Evolutionary conservation across 345 rosid species (phyloP).

Genomic region (Triadica sebifera): DNA sequence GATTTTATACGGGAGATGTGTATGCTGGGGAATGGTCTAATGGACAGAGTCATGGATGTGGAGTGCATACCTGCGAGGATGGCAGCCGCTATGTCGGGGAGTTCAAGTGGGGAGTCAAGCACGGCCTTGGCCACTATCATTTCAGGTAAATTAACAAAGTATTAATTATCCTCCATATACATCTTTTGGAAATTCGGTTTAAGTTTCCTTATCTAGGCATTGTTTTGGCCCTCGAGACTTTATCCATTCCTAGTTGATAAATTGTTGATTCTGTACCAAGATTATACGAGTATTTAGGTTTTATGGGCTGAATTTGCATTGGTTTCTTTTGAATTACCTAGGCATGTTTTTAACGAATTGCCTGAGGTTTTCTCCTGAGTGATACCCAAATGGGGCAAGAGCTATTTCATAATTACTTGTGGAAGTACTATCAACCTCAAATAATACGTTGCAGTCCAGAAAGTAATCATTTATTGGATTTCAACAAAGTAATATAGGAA

Average conservation of each 20-base stretch:
- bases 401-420: not conserved
- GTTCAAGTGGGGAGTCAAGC: constrained; percentile 96
- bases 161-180: not conserved
- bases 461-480: no score
- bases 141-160: constrained; percentile 55
- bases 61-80: constrained; percentile 93
- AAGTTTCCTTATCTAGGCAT: not conserved
- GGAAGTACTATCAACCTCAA: not conserved
- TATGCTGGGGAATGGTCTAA: constrained; percentile 96
- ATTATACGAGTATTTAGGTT: not conserved
- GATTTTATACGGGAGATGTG: constrained; percentile 92
- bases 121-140: constrained; percentile 92
- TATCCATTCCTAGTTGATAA: not conserved
- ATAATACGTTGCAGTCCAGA: not conserved
- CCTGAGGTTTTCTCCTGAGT: not conserved
- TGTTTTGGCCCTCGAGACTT: not conserved
- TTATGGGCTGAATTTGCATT: not conserved
- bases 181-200: not conserved
- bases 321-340: not conserved
- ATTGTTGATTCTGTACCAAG: not conserved
- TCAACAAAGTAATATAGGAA: not conserved
- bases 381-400: not conserved
- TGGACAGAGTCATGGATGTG: constrained; percentile 97
- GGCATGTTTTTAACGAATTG: not conserved
- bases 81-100: constrained; percentile 92